Evolutionary conservation across 129 eudicot species (phyloP).

Genomic region (Ambrosia trifida): DNA sequence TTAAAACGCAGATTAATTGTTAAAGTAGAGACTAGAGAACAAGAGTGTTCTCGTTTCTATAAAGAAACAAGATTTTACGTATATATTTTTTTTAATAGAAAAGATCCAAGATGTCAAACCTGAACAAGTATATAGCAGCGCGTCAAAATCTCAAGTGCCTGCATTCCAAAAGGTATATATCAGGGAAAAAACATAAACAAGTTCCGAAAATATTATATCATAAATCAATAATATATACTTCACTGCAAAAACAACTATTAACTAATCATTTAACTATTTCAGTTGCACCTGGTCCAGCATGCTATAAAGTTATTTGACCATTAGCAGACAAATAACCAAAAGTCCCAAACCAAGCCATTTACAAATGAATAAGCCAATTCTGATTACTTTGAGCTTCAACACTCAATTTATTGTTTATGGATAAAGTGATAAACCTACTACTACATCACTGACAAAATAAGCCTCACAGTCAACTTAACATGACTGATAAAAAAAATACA

Average conservation of each 20-base stretch:
- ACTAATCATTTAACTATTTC: not conserved
- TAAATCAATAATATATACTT: not conserved
- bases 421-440: not conserved
- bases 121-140: constrained; percentile 93
- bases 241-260: not conserved
- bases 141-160: constrained; percentile 95
- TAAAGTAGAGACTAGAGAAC: not conserved
- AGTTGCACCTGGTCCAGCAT: not conserved
- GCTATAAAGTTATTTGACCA: not conserved
- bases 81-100: not conserved
- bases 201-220: not conserved
- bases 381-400: not conserved
- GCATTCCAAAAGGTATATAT: constrained; percentile 35
- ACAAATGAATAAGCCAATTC: not conserved
- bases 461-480: not conserved
- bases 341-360: not conserved
- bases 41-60: not conserved
- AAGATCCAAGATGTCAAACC: constrained; percentile 41
- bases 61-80: not conserved
- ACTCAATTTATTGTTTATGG: not conserved
- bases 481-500: constrained; percentile 10
- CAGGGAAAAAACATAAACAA: constrained; percentile 9
- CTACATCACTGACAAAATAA: not conserved
- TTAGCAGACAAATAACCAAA: not conserved
- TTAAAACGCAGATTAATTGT: not conserved